Evolutionary conservation across 148 eudicot genomes (phyloP).

Genomic region (Nyssa sinensis): DNA sequence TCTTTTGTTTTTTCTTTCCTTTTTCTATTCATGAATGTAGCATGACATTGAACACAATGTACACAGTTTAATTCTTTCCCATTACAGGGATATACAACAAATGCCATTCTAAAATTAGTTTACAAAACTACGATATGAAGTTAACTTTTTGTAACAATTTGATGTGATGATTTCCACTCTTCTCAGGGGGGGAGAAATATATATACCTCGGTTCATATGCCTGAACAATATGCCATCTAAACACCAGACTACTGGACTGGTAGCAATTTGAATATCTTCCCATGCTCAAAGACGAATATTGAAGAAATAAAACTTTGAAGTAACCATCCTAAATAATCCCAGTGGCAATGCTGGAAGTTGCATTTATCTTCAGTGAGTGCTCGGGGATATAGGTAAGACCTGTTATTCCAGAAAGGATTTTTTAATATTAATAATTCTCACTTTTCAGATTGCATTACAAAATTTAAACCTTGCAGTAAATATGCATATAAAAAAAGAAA

Average conservation of each 20-base stretch:
- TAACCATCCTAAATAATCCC: constrained; percentile 48
- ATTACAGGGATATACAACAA: constrained; percentile 6
- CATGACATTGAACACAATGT: background rate
- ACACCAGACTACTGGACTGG: background rate
- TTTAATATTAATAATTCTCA: background rate
- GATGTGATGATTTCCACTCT: constrained; percentile 1
- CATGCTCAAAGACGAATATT: background rate
- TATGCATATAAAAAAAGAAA: too few relatives aligned
- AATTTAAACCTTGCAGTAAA: too few relatives aligned
- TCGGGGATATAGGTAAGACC: constrained; percentile 79
- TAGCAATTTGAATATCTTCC: background rate
- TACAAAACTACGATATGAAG: background rate
- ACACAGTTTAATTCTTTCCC: constrained; percentile 12
- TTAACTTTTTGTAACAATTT: constrained; percentile 15
- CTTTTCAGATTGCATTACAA: background rate
- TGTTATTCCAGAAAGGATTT: constrained; percentile 32
- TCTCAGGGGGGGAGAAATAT: background rate
- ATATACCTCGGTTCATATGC: background rate
- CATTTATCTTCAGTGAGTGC: constrained; percentile 85
- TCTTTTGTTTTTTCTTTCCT: too few relatives aligned
- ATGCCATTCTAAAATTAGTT: constrained; percentile 6
- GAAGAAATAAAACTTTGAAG: background rate
- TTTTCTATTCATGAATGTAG: background rate
- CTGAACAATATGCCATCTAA: background rate
- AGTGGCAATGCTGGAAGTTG: constrained; percentile 81